A percentile compares a stretch with the other conserved stretches of the same genome.
phyloP scores from a whole-genome alignment of 1,284 basidiomycete species.

The Phellinidium pouzarii region DNA sequence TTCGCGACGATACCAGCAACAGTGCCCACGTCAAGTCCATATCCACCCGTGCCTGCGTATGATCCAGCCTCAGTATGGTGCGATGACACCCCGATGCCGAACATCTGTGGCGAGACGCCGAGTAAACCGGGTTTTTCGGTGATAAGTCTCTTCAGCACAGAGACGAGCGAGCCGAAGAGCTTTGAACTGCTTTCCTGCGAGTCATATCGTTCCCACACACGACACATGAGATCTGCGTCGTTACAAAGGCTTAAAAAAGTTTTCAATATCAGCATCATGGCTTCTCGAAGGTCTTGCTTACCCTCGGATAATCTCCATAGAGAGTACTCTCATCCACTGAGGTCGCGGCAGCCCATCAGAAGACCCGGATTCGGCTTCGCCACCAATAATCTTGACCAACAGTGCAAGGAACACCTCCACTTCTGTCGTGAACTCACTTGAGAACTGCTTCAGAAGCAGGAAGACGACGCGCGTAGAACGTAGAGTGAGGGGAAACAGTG shows the following conservation, averaged over 20 bases:
- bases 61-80: constrained; percentile 31
- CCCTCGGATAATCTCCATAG: constrained; percentile 90
- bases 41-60: constrained; percentile 24
- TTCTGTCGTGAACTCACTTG: constrained; percentile 71
- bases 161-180: constrained; percentile 75
- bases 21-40: constrained; percentile 58
- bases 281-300: constrained; percentile 24
- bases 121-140: constrained; percentile 83
- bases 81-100: constrained; percentile 60
- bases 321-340: constrained; percentile 83
- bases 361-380: constrained; percentile 46
- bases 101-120: constrained; percentile 74
- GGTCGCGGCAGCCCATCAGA: constrained; percentile 38
- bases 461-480: constrained; percentile 91
- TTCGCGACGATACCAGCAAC: constrained; percentile 80
- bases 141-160: constrained; percentile 75
- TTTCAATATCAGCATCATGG: neutral
- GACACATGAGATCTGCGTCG: constrained; percentile 75
- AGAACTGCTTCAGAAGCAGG: constrained; percentile 89
- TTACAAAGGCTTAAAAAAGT: constrained; percentile 58
- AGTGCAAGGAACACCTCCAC: constrained; percentile 81
- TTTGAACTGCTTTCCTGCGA: constrained; percentile 53
- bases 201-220: constrained; percentile 80
- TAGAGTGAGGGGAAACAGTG: constrained; percentile 82
- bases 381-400: constrained; percentile 71